Conservation (phyloP, 2,329 filamentous ascomycete genomes). For the Fusarium multiceps region DNA sequence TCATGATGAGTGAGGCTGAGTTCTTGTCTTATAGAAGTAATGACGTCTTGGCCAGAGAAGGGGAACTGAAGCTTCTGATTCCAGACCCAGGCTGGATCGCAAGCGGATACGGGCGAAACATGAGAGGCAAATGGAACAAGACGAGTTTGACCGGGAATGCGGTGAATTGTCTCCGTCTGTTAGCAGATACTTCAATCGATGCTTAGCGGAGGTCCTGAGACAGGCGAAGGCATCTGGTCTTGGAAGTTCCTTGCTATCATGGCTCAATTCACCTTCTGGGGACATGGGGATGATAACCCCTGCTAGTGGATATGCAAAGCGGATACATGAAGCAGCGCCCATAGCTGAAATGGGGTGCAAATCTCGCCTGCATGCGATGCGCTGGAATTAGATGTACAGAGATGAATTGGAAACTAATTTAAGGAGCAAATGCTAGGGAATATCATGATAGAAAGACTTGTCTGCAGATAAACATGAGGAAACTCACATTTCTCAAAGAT, state of each 20-base stretch:
- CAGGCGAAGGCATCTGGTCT: not conserved
- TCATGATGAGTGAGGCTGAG: slow-evolving; percentile 1
- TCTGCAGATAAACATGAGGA: not conserved
- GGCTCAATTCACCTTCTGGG: slow-evolving; percentile 19
- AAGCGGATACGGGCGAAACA: slow-evolving; percentile 32
- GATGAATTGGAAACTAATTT: slow-evolving; percentile 25
- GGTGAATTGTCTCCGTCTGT: slow-evolving; percentile 28
- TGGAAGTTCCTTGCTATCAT: slow-evolving; percentile 25
- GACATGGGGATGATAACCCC: slow-evolving; percentile 21
- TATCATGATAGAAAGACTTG: not conserved
- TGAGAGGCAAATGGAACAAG: slow-evolving; percentile 35
- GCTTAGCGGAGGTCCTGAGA: not conserved
- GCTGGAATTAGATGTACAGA: slow-evolving; percentile 38
- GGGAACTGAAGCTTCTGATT: slow-evolving; percentile 21
- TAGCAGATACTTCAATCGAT: slow-evolving; percentile 32
- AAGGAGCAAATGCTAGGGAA: slow-evolving; percentile 2
- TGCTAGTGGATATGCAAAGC: slow-evolving; percentile 38
- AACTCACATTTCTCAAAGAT: not conserved
- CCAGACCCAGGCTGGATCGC: slow-evolving; percentile 14
- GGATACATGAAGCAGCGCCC: slow-evolving; percentile 34
- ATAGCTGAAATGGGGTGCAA: slow-evolving; percentile 39
- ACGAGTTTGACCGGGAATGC: slow-evolving; percentile 36
- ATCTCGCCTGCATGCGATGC: slow-evolving; percentile 42
- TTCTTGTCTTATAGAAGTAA: slow-evolving; percentile 20
- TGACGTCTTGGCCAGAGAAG: slow-evolving; percentile 27